Base-by-base conservation (phyloP, 768 basidiomycete genomes). In the Galerina sulciceps region DNA sequence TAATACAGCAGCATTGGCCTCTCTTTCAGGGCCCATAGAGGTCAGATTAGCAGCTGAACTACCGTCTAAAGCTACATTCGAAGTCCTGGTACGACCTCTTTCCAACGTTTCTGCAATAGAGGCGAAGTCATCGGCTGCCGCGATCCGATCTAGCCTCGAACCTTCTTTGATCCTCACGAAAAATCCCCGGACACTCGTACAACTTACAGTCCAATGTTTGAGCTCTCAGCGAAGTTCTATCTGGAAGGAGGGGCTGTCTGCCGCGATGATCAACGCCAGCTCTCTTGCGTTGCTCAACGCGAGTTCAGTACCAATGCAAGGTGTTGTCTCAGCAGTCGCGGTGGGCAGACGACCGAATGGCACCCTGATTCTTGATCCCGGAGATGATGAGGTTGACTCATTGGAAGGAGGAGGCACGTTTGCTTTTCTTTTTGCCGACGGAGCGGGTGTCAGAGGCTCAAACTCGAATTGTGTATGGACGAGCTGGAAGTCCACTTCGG, bases 11-110 rank as follows among this genome's bases (percentile, higher is more conserved):
- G 89, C 86, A 3, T 71, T 93, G 17, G 85, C 88, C 8, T 92
- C 92, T 4, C 70, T 93, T 36, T 91, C 90, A 13, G 93, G 93
- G 0, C 93, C 93, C 17, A 87, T 93, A 44, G 87, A 93, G 62
- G 88, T 88, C 48, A 81, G 91, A 15, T 76, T 86, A 8, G 82
- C 85, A 3, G 72, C 81, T 8, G 93, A 94, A 74, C 81, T 85
- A 31, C 84, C 92, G 10, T 86, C 86, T 10, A 84, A 85, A 55
- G 86, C 91, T 0, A 86, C 90, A 0, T 82, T 94, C 62, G 93
- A 94, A 66, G 85, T 94, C 41, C 73, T 76, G 45, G 78, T 92
- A 9, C 82, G 91, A 2, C 91, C 93, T 0, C 75, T 93, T 15
- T 80, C 86, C 18, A 81, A 84, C 44, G 77, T 92, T 10, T 81